Evolutionary conservation across 2,329 filamentous ascomycete species (phyloP).

Genomic region (Alternaria arbusti): DNA sequence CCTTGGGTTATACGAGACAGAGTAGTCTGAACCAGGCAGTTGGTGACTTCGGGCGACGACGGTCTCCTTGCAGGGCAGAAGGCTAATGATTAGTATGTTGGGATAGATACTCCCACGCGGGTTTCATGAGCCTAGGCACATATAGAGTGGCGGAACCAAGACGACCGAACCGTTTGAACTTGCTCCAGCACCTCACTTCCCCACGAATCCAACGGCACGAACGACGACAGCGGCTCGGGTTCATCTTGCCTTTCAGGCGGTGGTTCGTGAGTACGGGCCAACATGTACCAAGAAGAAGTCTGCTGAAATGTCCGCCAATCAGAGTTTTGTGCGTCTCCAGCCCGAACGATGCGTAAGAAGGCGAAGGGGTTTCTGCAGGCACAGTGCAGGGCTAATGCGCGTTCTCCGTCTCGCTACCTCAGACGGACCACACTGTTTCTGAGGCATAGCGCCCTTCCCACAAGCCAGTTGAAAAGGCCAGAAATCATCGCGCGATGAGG

Average conservation of each 20-base stretch:
- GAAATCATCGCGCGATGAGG: not conserved
- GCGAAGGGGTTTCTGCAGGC: constrained; percentile 2
- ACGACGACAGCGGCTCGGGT: not conserved
- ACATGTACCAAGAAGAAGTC: not conserved
- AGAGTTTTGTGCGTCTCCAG: not conserved
- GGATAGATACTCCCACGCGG: not conserved
- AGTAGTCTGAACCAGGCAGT: not conserved
- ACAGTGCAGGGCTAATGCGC: constrained; percentile 1
- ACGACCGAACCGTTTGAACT: not conserved
- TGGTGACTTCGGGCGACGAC: not conserved
- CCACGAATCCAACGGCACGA: not conserved
- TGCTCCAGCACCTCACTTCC: not conserved
- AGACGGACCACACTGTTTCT: not conserved
- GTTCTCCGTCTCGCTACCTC: constrained; percentile 5
- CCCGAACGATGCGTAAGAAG: not conserved
- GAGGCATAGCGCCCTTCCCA: not conserved
- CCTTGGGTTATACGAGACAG: constrained; percentile 1
- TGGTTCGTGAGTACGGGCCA: not conserved
- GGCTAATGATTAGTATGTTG: not conserved
- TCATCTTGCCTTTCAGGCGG: not conserved
- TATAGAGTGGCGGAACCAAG: not conserved
- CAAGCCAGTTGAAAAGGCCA: not conserved
- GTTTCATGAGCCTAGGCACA: not conserved
- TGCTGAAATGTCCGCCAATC: not conserved
- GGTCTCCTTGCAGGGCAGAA: not conserved